Conservation (phyloP, 2,329 filamentous ascomycete genomes). For the Biscogniauxia marginata region DNA sequence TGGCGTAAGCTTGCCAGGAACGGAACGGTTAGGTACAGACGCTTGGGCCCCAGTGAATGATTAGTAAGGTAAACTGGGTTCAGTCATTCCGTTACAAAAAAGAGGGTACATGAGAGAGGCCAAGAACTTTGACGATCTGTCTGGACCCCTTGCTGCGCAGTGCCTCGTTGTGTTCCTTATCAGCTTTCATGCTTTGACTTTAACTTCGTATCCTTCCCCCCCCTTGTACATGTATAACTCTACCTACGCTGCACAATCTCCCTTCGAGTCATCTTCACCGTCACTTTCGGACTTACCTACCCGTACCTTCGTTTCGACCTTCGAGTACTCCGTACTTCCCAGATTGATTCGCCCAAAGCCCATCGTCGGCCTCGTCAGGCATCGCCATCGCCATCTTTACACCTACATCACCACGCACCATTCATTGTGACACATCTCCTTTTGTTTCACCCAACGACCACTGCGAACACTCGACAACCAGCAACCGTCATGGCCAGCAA, state of each 20-base stretch:
- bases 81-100: too few relatives aligned
- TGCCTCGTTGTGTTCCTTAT: not conserved
- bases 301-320: not conserved
- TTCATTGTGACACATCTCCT: conserved; percentile 19
- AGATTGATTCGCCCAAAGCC: too few relatives aligned
- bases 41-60: too few relatives aligned
- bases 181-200: not conserved
- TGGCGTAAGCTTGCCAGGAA: too few relatives aligned
- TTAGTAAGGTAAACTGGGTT: too few relatives aligned
- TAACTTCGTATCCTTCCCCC: not conserved
- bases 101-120: not conserved
- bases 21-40: too few relatives aligned
- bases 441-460: not conserved
- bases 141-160: not conserved
- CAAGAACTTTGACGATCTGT: not conserved
- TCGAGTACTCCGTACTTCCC: too few relatives aligned
- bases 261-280: not conserved
- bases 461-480: not conserved
- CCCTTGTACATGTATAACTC: not conserved
- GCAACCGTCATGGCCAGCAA: conserved; percentile 62
- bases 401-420: not conserved
- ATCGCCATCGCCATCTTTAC: not conserved
- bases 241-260: not conserved
- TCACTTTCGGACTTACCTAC: not conserved
- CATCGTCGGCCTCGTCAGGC: not conserved